Conservation (phyloP, 768 basidiomycete species). For the Mycena olivaceomarginata region DNA sequence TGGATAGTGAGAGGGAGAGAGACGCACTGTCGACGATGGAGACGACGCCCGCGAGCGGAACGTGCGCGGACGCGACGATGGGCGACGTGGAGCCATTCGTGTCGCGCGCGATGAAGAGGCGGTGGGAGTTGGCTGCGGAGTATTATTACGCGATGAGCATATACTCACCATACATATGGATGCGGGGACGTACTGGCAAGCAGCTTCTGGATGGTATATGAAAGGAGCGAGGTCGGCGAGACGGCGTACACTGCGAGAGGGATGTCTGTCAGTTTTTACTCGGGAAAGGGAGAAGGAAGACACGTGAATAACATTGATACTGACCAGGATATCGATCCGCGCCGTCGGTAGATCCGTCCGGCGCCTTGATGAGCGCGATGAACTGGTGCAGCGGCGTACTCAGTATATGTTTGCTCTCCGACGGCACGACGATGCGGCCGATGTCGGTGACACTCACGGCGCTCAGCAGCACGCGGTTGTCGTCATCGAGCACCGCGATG, state of each 20-base stretch:
- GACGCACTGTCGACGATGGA: conserved; percentile 87
- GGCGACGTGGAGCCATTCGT: conserved; percentile 70
- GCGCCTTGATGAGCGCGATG: conserved; percentile 84
- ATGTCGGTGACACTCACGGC: conserved; percentile 91
- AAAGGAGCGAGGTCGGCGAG: conserved; percentile 75
- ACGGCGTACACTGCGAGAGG: conserved; percentile 81
- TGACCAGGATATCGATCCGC: conserved; percentile 85
- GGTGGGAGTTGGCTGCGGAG: conserved; percentile 81
- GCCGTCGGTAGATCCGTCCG: conserved; percentile 87
- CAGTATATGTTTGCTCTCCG: conserved; percentile 87
- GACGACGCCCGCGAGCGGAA: conserved; percentile 81
- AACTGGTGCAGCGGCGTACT: conserved; percentile 82
- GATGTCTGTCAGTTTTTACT: not conserved
- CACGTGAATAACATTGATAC: conserved; percentile 45
- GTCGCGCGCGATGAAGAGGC: conserved; percentile 86
- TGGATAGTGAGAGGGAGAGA: too few species aligned
- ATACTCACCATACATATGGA: not conserved
- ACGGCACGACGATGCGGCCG: conserved; percentile 87
- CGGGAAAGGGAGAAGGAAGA: not conserved
- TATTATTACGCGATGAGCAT: not conserved
- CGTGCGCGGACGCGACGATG: conserved; percentile 58
- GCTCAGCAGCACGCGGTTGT: conserved; percentile 77
- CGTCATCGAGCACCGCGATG: conserved; percentile 85
- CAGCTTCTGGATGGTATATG: conserved; percentile 86
- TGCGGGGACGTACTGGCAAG: conserved; percentile 79